phyloP scores from a whole-genome alignment of 2,329 filamentous ascomycete species.

The Didymellaceae sp. region DNA sequence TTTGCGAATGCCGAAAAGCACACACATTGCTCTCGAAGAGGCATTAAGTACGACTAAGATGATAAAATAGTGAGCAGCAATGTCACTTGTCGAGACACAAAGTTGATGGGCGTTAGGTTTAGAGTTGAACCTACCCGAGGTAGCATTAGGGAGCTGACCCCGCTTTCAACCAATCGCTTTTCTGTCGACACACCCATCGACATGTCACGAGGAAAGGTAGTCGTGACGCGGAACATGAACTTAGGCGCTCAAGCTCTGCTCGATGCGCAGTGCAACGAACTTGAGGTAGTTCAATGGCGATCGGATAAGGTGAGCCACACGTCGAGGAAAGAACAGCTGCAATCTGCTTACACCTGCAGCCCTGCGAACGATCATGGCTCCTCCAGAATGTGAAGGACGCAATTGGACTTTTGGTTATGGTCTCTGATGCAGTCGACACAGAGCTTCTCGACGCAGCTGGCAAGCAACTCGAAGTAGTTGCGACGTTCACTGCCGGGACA shows the following conservation, averaged over 20 bases:
- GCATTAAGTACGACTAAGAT: too few relatives aligned
- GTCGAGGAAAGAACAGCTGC: neutral
- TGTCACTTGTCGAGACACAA: too few relatives aligned
- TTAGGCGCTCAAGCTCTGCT: constrained; percentile 31
- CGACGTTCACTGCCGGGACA: constrained; percentile 43
- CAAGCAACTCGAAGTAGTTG: constrained; percentile 32
- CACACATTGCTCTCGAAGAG: too few relatives aligned
- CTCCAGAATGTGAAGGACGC: constrained; percentile 34
- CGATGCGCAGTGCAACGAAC: constrained; percentile 21
- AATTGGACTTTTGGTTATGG: constrained; percentile 36
- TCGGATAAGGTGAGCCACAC: constrained; percentile 28
- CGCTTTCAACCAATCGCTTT: neutral
- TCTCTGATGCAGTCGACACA: constrained; percentile 36
- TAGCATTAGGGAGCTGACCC: too few relatives aligned
- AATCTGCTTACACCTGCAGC: constrained; percentile 21
- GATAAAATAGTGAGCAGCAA: too few relatives aligned
- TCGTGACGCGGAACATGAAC: constrained; percentile 38
- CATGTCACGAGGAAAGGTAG: constrained; percentile 37
- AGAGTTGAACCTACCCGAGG: too few relatives aligned
- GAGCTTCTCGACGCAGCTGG: constrained; percentile 35
- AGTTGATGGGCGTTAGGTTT: too few relatives aligned
- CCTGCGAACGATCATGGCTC: constrained; percentile 39
- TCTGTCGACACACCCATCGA: constrained; percentile 8
- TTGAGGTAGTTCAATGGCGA: constrained; percentile 41
- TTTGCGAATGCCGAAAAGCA: too few relatives aligned